A percentile compares a stretch with the other conserved stretches of the same genome.
phyloP scores from a whole-genome alignment of 73 alveolate species.

The Durusdinium trenchii region DNA sequence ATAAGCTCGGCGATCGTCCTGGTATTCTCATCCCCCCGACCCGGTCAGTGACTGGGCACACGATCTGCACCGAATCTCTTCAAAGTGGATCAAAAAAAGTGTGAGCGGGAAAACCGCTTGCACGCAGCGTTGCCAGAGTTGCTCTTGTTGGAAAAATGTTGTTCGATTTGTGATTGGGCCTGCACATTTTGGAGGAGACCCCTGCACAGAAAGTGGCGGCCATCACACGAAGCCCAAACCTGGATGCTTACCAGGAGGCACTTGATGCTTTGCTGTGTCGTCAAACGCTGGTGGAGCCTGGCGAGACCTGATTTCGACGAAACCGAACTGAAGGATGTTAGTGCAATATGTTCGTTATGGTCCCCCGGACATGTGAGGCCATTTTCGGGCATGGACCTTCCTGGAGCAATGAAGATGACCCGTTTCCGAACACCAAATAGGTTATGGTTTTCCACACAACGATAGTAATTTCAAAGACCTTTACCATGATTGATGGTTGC shows the following conservation, averaged over 20 bases:
- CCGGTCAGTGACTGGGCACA: too few species aligned
- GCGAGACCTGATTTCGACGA: neutral
- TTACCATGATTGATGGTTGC: too few species aligned
- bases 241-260: slow-evolving; percentile 48
- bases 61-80: too few species aligned
- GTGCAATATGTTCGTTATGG: neutral
- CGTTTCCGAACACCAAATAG: neutral
- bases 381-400: neutral
- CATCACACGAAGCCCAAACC: slow-evolving; percentile 9
- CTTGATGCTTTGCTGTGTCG: neutral
- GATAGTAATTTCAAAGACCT: too few species aligned
- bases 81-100: too few species aligned
- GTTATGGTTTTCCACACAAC: neutral
- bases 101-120: neutral
- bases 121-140: neutral
- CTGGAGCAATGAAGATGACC: neutral
- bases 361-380: neutral
- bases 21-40: too few species aligned
- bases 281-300: neutral
- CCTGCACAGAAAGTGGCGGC: neutral
- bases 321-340: neutral
- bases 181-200: neutral
- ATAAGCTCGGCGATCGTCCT: too few species aligned
- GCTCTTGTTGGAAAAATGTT: too few species aligned
- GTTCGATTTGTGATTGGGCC: too few species aligned